phyloP scores from a whole-genome alignment of 257 asterid species.

The Datura wrightii region DNA sequence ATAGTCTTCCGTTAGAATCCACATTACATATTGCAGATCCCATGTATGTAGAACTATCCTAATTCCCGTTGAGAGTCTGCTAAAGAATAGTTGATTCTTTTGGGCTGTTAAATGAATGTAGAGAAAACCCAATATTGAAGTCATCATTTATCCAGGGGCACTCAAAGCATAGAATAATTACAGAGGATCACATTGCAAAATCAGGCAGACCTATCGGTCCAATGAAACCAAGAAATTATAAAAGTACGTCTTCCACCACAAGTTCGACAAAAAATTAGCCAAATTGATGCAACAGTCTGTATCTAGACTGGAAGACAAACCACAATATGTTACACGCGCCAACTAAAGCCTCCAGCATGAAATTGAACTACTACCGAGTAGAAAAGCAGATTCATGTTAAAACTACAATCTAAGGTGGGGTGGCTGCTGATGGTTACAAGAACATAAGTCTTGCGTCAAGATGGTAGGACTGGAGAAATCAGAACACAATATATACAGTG shows the following conservation, averaged over 20 bases:
- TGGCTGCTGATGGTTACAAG: constrained; percentile 3
- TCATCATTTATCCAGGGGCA: neutral
- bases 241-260: neutral
- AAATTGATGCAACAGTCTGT: constrained; percentile 33
- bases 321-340: constrained; percentile 15
- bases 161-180: neutral
- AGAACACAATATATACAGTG: constrained; percentile 39
- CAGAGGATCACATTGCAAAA: neutral
- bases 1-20: neutral
- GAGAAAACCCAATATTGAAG: neutral
- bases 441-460: neutral
- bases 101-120: neutral
- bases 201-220: neutral
- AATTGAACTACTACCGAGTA: constrained; percentile 6
- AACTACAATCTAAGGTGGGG: constrained; percentile 36
- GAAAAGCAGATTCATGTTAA: constrained; percentile 34
- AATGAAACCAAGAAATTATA: neutral
- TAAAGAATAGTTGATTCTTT: neutral
- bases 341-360: constrained; percentile 4
- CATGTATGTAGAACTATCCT: neutral
- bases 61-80: neutral
- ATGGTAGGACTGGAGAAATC: constrained; percentile 41
- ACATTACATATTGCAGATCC: neutral
- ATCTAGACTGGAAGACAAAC: constrained; percentile 17
- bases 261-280: constrained; percentile 31